Evolutionary conservation across 2,329 filamentous ascomycete species (phyloP), one percentile per base, ranked within the genome.

Genomic region (Neobulgaria alba): DNA sequence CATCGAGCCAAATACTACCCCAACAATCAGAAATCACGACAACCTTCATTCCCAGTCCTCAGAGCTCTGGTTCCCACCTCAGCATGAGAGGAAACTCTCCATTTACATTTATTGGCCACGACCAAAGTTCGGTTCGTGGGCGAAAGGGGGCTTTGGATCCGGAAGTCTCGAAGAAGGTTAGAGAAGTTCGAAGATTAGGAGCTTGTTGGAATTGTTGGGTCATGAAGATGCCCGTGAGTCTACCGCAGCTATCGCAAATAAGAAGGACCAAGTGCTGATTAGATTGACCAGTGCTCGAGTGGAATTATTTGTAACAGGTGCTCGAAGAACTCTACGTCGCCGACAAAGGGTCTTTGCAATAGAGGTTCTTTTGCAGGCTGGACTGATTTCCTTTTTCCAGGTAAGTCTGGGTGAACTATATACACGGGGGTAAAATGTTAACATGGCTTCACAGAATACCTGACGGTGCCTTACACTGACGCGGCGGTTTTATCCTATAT

Each of bases 201-300:
- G 50, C 50, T 18, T 53, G 48, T 33, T 53, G 50, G 50, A 51
- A 51, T 35, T 53, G 50, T 30, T 53, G 50, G 48, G 46, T 38
- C 2, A 43, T 51, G 50, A 53, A 49, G 33, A 42, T 50, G 9
- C 48, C 50, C 2, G 50, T 49, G 10, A 43, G 47, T 38, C n/a
- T 16, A 14, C 9, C 23, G 29, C 18, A 4, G 14, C 10, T 31
- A n/a, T n/a, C n/a, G n/a, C 5, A 33, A 15, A 20, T 34, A 8
- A 33, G 30, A 16, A 17, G 3, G 18, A 15, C n/a, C 29, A 33
- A n/a, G n/a, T 33, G 15, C 30, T 31, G 12, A 5, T n/a, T n/a
- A 10, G 10, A 33, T 30, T 4, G 18, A 30, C 9, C 19, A 52
- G 50, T 52, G 50, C 33, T 51, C 50, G 2, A 41, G 46, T 29